Base-by-base conservation (phyloP, 2,329 filamentous ascomycete species). In the Trichoderma polysporum region DNA sequence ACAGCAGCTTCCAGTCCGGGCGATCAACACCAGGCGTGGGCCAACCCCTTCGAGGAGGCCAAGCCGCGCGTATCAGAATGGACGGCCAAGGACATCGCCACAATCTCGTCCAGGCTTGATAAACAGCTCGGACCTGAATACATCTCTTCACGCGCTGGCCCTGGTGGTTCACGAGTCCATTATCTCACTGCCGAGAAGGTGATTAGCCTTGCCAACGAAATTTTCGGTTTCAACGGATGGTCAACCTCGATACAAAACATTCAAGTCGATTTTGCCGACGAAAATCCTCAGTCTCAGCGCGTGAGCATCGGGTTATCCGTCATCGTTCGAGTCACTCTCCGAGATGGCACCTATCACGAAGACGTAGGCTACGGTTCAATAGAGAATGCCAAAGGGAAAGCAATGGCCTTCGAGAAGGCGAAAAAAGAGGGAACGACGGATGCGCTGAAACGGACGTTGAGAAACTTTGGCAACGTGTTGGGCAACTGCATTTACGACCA, bases 401-500 rank as follows among this genome's bases (percentile, higher is more conserved):
- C 94, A 3, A 91, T 92, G 60, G 95, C 94, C 0, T 99, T 98
- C 74, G 95, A 99, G 77, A 99, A 99, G 80, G 94, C 95, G 1
- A 99, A 98, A 82, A 99, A 99, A 78, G 94, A 98, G 81, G 96
- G 93, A 8, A 96, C 93, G 2, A 98, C 96, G 10, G 95, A 99
- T 79, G 95, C 89, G 1, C 77, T 99, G 75, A 99, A 99, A 80
- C 86, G 95, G 71, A 88, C 95, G 1, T 77, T 99, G 74, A 86
- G 94, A 68, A 97, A 89, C 70, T 99, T 99, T 79, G 95, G 95
- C 68, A 98, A 98, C 73, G 91, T 98, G 17, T 83, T 99, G 64
- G 95, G 95, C n/a, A 99, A 98, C 76, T 99, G 95, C 82, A 89
- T 99, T 68, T 98, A 99, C 79, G 95, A 99, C 81, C 97, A 97